Evolutionary conservation across 495 filamentous ascomycete genomes (phyloP).

Genomic region (Trichoderma orchidacearum): DNA sequence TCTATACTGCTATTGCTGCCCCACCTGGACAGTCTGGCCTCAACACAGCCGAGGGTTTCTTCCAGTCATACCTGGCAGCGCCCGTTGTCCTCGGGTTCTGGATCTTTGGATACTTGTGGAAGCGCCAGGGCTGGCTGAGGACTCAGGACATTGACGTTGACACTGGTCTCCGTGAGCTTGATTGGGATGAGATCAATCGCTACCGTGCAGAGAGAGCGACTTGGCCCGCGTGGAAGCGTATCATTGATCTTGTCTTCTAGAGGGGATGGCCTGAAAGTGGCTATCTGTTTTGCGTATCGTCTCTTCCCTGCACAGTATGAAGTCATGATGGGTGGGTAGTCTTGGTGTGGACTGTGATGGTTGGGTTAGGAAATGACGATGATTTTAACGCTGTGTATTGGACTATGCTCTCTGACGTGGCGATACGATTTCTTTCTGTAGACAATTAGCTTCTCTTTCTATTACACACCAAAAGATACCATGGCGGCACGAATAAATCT

Average conservation of each 20-base stretch:
- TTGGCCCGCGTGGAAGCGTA: constrained; percentile 38
- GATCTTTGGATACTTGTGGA: constrained; percentile 43
- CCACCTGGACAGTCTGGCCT: constrained; percentile 20
- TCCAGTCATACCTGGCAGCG: constrained; percentile 46
- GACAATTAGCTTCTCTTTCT: neutral
- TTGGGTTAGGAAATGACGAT: neutral
- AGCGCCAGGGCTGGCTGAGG: constrained; percentile 41
- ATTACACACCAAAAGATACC: neutral
- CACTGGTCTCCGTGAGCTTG: constrained; percentile 42
- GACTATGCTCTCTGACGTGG: neutral
- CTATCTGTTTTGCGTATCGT: neutral
- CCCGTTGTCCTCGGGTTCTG: constrained; percentile 45
- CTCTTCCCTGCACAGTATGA: neutral
- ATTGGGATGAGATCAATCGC: constrained; percentile 40
- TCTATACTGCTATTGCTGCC: constrained; percentile 36
- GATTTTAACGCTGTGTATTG: neutral
- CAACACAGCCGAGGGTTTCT: constrained; percentile 41
- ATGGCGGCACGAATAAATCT: neutral
- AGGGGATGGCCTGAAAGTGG: too few relatives aligned
- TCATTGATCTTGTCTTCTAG: constrained; percentile 33
- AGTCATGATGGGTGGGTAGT: neutral
- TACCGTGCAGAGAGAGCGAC: constrained; percentile 25
- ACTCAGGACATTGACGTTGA: constrained; percentile 48
- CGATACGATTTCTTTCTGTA: neutral
- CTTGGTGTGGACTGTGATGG: neutral